Conservation (phyloP, 805 yeast species). For the Tetrapisispora nanseiensis region DNA sequence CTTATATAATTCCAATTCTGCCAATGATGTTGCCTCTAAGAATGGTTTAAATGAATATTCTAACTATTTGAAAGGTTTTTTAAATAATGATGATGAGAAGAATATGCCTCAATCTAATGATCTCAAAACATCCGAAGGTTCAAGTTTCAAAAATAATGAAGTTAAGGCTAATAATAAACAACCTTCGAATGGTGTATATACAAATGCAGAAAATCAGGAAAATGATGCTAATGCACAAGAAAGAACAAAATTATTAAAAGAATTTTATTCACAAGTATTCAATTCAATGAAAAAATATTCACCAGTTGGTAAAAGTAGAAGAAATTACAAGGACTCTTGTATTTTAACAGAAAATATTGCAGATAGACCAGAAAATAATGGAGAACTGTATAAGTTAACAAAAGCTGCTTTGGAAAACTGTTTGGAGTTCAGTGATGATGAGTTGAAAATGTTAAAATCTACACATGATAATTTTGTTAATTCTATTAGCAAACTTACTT, state of each 20-base stretch:
- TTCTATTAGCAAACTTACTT: conserved; percentile 6
- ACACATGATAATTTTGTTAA: conserved; percentile 16
- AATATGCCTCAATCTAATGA: not conserved
- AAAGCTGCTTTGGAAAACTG: conserved; percentile 16
- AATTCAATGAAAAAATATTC: conserved; percentile 16
- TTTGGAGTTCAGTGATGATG: conserved; percentile 15
- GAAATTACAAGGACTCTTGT: conserved; percentile 12
- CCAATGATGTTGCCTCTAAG: not conserved
- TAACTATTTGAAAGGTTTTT: not conserved
- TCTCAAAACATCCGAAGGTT: not conserved
- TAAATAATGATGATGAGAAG: not conserved
- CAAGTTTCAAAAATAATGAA: not conserved
- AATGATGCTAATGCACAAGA: not conserved
- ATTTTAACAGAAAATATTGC: conserved; percentile 18
- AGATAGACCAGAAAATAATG: conserved; percentile 14
- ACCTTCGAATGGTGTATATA: not conserved
- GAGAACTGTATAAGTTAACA: conserved; percentile 16
- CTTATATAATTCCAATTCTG: not conserved
- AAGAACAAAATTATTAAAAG: conserved; percentile 7
- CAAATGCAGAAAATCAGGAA: not conserved
- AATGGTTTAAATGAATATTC: not conserved
- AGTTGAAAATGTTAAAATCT: conserved; percentile 10
- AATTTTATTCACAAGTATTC: conserved; percentile 22
- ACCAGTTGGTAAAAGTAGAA: conserved; percentile 18
- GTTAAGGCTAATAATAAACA: not conserved